Evolutionary conservation across 768 basidiomycete species (phyloP).

Genomic region (Kwoniella shandongensis): DNA sequence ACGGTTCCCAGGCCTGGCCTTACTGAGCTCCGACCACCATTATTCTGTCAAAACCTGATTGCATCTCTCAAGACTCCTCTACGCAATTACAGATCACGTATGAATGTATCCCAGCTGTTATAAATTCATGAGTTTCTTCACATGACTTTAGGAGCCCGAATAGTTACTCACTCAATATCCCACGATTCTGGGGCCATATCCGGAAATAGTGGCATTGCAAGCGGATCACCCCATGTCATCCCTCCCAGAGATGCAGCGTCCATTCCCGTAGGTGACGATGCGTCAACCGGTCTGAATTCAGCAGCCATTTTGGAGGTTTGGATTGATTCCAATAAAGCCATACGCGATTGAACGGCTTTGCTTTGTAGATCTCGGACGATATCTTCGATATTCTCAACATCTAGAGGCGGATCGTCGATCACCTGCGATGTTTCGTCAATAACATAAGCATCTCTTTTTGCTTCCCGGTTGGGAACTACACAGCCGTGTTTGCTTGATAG

Average conservation of each 20-base stretch:
- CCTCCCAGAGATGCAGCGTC: too few relatives aligned
- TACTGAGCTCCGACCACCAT: too few relatives aligned
- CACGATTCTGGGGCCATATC: neutral
- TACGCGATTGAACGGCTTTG: neutral
- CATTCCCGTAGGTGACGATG: too few relatives aligned
- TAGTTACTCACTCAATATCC: neutral
- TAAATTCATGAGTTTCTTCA: neutral
- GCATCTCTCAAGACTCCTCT: too few relatives aligned
- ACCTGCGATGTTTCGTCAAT: neutral
- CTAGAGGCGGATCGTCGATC: slow-evolving; percentile 9
- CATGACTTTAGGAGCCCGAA: neutral
- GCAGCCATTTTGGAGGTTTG: too few relatives aligned
- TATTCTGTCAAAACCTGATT: too few relatives aligned
- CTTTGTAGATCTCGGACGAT: slow-evolving; percentile 1
- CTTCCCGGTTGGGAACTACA: neutral
- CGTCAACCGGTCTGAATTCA: too few relatives aligned
- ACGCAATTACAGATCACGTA: slow-evolving; percentile 1
- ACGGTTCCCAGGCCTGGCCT: too few relatives aligned
- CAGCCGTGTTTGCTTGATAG: too few relatives aligned
- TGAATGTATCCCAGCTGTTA: neutral
- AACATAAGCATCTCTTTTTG: neutral
- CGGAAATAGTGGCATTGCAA: neutral
- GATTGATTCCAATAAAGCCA: neutral
- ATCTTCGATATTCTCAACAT: slow-evolving; percentile 7
- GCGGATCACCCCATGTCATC: neutral